phyloP scores from a whole-genome alignment of 306 rosid genomes.

The Cicer chorassanicum region DNA sequence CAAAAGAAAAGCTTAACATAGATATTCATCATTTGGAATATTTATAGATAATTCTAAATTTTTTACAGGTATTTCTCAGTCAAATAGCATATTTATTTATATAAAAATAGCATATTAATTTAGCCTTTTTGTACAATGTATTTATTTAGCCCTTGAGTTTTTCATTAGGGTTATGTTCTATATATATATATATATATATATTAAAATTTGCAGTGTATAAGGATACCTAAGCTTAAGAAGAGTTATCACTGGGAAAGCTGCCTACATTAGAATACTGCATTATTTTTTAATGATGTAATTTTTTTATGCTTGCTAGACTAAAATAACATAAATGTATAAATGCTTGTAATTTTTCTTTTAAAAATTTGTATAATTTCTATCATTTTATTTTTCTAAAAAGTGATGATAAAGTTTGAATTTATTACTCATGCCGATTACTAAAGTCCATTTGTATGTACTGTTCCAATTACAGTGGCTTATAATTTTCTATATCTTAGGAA shows the following conservation, averaged over 20 bases:
- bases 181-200: conserved; percentile 36
- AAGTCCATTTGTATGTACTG: background rate
- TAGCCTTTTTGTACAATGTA: background rate
- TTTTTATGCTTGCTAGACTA: conserved; percentile 20
- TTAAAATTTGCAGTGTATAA: conserved; percentile 34
- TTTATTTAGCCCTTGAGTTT: conserved; percentile 48
- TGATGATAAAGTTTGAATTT: background rate
- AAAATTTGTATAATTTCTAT: conserved; percentile 27
- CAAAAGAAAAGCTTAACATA: conserved; percentile 49
- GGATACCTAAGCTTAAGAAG: conserved; percentile 30
- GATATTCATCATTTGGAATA: conserved; percentile 33
- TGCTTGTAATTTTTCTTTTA: conserved; percentile 16
- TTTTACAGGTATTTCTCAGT: conserved; percentile 31
- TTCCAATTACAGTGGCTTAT: background rate
- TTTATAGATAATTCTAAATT: conserved; percentile 40
- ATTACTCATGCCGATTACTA: background rate
- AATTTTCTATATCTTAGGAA: background rate
- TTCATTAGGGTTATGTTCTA: conserved; percentile 52
- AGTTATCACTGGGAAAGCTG: conserved; percentile 20
- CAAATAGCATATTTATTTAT: conserved; percentile 39
- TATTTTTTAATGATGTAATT: conserved; percentile 17
- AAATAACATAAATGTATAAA: conserved; percentile 21
- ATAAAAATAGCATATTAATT: conserved; percentile 34
- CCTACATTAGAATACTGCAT: conserved; percentile 17
- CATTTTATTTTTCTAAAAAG: background rate